Evolutionary conservation across 1,284 basidiomycete genomes (phyloP), one percentile per base, ranked within the genome.

Genomic region (Mycena sp.): DNA sequence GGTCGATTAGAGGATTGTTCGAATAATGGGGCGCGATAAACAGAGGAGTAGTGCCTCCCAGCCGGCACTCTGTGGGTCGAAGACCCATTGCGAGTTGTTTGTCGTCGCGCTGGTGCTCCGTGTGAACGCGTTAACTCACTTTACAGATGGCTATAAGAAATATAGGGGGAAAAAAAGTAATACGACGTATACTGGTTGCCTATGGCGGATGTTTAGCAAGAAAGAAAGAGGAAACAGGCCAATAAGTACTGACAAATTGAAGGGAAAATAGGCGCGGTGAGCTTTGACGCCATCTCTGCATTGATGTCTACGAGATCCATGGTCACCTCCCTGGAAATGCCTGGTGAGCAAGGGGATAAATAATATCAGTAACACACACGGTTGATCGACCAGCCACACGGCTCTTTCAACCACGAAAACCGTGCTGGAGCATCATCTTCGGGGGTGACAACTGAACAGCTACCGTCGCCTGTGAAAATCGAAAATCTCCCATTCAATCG

Each of bases 381-480:
- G 12, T 46, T 56, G 51, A 23, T 65, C 63, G 28, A 67, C 66
- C 6, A 68, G 25, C 67, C 67, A 68, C 1, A 21, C 28, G 3
- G 64, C 64, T 4, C 64, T 58, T 60, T 64, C 60, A 2, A 65
- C 61, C 56, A 63, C 61, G 55, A 12, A 7, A n/a, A 38, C 7
- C 29, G 23, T 28, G 46, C 21, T 3, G 28, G 32, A 37, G 46
- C 21, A 41, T 37, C 46, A 41, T 43, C 55, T 28, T 30, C 41
- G 23, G 7, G 37, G 29, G 25, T 11, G n/a, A 9, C 10, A 9
- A 25, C 26, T 2, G 21, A 3, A 23, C 6, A 37, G 46, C 19
- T 28, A 57, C 64, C 64, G 16, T 68, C 67, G 3, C 67, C 67
- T 25, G 67, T 68, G 52, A 68, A 68, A 11, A 68, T 68, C 0